These are phyloP conservation scores for Talaromyces sp. DNA, from an alignment of 2,329 filamentous ascomycete species.

Conservation along the genomic window DNA sequence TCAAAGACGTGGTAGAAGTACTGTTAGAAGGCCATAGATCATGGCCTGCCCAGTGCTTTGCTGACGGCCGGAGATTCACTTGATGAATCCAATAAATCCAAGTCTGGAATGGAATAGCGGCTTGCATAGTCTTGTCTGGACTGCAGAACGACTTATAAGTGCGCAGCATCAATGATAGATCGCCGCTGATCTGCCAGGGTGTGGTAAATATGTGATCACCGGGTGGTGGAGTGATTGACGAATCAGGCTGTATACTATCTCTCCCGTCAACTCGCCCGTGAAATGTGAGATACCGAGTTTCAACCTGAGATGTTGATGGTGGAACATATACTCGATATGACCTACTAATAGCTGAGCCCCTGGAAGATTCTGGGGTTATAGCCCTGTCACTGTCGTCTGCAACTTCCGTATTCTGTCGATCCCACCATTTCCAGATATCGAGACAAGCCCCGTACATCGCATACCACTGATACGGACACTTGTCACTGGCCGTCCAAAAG, in stretches of 20 bases:
- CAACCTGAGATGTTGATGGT: neutral
- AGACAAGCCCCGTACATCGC: conserved; percentile 2
- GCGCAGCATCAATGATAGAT: neutral
- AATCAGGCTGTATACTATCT: neutral
- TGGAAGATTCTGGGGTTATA: neutral
- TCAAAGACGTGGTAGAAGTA: neutral
- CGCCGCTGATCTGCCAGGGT: neutral
- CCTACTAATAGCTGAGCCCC: neutral
- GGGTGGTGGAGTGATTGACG: neutral
- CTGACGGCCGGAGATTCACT: neutral
- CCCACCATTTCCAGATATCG: neutral
- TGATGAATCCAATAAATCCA: conserved; percentile 9
- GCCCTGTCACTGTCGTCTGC: neutral
- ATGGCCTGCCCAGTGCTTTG: neutral
- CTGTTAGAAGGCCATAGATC: neutral
- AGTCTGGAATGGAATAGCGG: conserved; percentile 1
- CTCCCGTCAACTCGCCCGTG: neutral
- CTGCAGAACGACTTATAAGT: neutral
- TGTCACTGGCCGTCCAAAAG: neutral
- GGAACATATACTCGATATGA: neutral
- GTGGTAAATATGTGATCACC: neutral
- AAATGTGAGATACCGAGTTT: neutral
- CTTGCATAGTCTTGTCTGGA: neutral
- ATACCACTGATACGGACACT: neutral
- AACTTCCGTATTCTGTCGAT: neutral